Conservation (phyloP, 2,329 filamentous ascomycete species). For the Hyphodiscus sp. region DNA sequence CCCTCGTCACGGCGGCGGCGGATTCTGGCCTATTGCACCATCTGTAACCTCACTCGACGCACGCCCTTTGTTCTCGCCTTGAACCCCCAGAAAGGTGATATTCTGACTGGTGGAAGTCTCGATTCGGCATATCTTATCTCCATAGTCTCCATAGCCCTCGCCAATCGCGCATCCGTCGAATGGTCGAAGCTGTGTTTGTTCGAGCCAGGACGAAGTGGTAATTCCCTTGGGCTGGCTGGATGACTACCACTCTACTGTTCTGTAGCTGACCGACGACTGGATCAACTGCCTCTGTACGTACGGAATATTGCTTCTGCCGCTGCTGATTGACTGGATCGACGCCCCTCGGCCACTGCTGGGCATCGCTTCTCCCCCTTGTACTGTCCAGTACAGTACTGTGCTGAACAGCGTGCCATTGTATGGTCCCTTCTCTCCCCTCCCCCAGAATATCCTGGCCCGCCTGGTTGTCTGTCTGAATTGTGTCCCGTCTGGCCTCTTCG, state of each 20-base stretch:
- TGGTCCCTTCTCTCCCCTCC: not conserved
- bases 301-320: too few species aligned
- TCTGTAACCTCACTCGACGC: not conserved
- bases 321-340: not conserved
- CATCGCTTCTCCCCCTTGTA: not conserved
- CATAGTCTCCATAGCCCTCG: not conserved
- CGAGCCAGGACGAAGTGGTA: not conserved
- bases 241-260: not conserved
- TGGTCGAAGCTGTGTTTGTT: not conserved
- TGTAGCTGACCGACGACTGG: too few species aligned
- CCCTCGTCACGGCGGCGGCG: not conserved
- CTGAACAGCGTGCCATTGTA: too few species aligned
- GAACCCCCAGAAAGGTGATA: not conserved
- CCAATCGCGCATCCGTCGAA: not conserved
- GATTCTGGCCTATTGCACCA: too few species aligned
- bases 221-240: not conserved
- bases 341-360: not conserved
- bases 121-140: too few species aligned
- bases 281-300: too few species aligned
- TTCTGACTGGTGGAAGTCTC: not conserved
- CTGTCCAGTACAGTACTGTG: too few species aligned
- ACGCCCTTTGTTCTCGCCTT: not conserved
- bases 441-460: not conserved
- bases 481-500: too few species aligned
- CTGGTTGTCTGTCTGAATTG: too few species aligned